A percentile compares a stretch with the other conserved stretches of the same genome.
These are phyloP conservation scores for Artemisia argyi DNA, from an alignment of 129 eudicot genomes.

Conservation along the genomic window DNA sequence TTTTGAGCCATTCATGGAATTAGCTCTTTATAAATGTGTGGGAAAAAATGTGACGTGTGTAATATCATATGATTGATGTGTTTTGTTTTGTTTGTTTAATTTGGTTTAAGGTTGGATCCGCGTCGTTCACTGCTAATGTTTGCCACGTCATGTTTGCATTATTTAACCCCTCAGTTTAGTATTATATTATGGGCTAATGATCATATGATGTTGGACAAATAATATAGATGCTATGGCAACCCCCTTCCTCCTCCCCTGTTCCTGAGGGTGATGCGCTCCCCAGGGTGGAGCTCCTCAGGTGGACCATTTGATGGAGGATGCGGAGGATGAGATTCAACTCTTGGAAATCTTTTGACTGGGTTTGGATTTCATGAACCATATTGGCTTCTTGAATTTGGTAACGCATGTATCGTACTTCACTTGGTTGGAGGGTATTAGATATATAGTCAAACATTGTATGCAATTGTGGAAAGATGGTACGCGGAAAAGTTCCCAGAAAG, in stretches of 20 bases:
- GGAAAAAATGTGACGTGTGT: neutral
- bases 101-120: constrained; percentile 6
- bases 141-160: neutral
- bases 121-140: neutral
- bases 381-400: constrained; percentile 82
- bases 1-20: too few species aligned
- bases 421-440: constrained; percentile 85
- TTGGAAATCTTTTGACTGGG: constrained; percentile 82
- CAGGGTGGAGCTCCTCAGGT: too few species aligned
- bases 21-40: neutral
- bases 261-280: too few species aligned
- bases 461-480: constrained; percentile 53
- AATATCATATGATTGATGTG: neutral
- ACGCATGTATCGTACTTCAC: constrained; percentile 71
- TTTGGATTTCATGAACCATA: constrained; percentile 85
- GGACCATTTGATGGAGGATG: too few species aligned
- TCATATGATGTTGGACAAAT: too few species aligned
- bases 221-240: too few species aligned
- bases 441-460: constrained; percentile 67
- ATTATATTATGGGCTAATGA: too few species aligned
- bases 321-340: constrained; percentile 65
- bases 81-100: neutral
- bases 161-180: too few species aligned
- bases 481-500: constrained; percentile 50
- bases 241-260: too few species aligned